Base-by-base conservation (phyloP, 1,284 basidiomycete species). In the Anthracocystis setariae region DNA sequence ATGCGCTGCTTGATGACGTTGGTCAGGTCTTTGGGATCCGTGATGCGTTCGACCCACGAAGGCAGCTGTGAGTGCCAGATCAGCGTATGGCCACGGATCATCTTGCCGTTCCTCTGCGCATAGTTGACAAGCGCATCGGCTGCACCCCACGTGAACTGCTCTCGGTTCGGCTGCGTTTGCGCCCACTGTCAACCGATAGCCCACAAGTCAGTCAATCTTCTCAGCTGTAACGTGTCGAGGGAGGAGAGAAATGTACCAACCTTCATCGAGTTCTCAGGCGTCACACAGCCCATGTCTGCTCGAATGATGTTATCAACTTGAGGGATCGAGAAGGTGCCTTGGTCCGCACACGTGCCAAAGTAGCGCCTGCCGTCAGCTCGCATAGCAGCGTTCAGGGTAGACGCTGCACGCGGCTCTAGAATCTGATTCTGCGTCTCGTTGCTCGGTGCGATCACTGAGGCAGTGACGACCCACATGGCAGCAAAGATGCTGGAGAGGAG, bases 231-330 rank as follows among this genome's bases (percentile, higher is more conserved):
- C 35, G 7, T 5, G 35, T 5, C n/a, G 12, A n/a, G n/a, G n/a
- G 17, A 15, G 35, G 15, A 17, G 35, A 17, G 35, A 37, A 5
- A 37, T 7, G 29, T 29, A 17, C 35, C 5, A 5, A 37, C 35
- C 35, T 63, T 63, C 54, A 63, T 57, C 39, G 45, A 48, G 35
- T 63, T 63, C n/a, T 57, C 61, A 7, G 61, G 61, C 0, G 61
- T 63, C 5, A 63, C 44, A 3, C 18, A n/a, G 1, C 54, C 61
- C 24, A 63, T 24, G 3, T 63, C 49, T 20, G 38, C 17, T 33
- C 52, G 48, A 49, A 63, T 44, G 45, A 52, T 63, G 24, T n/a
- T 24, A 32, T 21, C 18, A 39, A 52, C 24, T 8, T 47, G 39
- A 2, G 39, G 35, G 40, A 44, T 44, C 44, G 38, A 24, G 27